These are phyloP conservation scores for Fusarium armeniacum DNA, from an alignment of 2,329 filamentous ascomycete species.

Conservation along the genomic window DNA sequence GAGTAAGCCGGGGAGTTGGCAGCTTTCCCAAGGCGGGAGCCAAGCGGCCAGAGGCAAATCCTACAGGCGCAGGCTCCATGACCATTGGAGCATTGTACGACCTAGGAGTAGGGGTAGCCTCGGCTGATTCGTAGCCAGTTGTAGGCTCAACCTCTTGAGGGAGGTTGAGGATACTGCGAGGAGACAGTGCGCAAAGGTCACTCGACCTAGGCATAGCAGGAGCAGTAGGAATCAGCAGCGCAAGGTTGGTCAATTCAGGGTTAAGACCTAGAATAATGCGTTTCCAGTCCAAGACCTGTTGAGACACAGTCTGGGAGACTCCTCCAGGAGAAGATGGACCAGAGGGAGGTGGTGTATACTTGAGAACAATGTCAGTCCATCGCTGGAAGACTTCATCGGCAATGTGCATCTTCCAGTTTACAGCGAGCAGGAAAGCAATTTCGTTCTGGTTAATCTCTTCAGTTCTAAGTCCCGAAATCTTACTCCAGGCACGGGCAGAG, in stretches of 20 bases:
- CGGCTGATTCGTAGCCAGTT: slow-evolving; percentile 57
- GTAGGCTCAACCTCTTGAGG: slow-evolving; percentile 55
- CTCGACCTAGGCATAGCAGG: slow-evolving; percentile 51
- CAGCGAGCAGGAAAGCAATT: slow-evolving; percentile 87
- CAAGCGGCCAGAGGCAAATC: slow-evolving; percentile 61
- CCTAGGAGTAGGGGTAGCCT: slow-evolving; percentile 59
- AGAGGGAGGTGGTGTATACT: slow-evolving; percentile 79
- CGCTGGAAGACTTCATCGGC: slow-evolving; percentile 88
- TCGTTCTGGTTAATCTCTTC: slow-evolving; percentile 98
- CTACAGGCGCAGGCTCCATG: slow-evolving; percentile 63
- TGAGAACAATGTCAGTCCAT: slow-evolving; percentile 93
- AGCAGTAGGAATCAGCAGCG: slow-evolving; percentile 61
- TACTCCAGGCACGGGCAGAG: slow-evolving; percentile 97
- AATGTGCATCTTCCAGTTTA: slow-evolving; percentile 96
- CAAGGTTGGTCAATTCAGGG: slow-evolving; percentile 70
- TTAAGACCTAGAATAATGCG: slow-evolving; percentile 69
- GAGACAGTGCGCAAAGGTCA: slow-evolving; percentile 57
- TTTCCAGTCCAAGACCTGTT: slow-evolving; percentile 70
- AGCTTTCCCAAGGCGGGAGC: slow-evolving; percentile 69
- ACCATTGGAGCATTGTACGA: slow-evolving; percentile 58
- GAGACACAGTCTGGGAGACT: slow-evolving; percentile 58
- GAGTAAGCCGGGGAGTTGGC: slow-evolving; percentile 71
- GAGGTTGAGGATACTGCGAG: slow-evolving; percentile 62
- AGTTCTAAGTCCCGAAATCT: slow-evolving; percentile 96
- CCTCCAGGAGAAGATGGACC: slow-evolving; percentile 68